Evolutionary conservation across 2,329 filamentous ascomycete genomes (phyloP).

Genomic region (Emmonsia crescens): DNA sequence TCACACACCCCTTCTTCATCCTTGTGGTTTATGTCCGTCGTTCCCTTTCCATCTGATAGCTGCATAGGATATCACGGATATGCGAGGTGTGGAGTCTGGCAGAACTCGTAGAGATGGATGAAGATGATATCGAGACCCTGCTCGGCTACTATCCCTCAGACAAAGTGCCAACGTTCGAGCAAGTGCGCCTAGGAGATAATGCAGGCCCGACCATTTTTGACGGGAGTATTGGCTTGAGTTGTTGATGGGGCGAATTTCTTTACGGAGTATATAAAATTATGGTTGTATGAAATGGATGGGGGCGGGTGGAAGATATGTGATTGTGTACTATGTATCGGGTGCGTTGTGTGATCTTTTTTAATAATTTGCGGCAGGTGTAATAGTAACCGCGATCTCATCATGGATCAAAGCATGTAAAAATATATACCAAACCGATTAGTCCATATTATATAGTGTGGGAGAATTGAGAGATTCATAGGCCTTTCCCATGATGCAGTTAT

Average conservation of each 20-base stretch:
- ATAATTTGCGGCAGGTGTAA: background rate
- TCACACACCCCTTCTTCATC: background rate
- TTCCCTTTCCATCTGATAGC: constrained; percentile 5
- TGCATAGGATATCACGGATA: constrained; percentile 65
- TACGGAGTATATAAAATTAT: background rate
- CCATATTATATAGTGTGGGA: background rate
- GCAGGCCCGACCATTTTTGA: constrained; percentile 14
- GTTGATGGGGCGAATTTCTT: constrained; percentile 1
- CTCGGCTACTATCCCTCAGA: constrained; percentile 51
- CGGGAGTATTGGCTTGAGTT: constrained; percentile 20
- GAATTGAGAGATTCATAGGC: background rate
- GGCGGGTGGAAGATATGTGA: background rate
- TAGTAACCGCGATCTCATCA: background rate
- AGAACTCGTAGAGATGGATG: constrained; percentile 64
- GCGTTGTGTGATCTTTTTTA: background rate
- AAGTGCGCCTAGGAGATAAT: constrained; percentile 12
- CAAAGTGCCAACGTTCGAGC: constrained; percentile 15
- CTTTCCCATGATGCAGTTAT: background rate
- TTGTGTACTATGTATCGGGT: background rate
- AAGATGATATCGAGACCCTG: constrained; percentile 66
- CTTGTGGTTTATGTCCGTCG: background rate
- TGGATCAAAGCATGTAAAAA: background rate
- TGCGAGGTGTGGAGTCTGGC: constrained; percentile 72
- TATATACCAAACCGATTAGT: background rate
- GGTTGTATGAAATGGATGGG: no score